Evolutionary conservation across 2,329 filamentous ascomycete genomes (phyloP), one percentile per base, ranked within the genome.

Genomic region (Drechslera avenae): DNA sequence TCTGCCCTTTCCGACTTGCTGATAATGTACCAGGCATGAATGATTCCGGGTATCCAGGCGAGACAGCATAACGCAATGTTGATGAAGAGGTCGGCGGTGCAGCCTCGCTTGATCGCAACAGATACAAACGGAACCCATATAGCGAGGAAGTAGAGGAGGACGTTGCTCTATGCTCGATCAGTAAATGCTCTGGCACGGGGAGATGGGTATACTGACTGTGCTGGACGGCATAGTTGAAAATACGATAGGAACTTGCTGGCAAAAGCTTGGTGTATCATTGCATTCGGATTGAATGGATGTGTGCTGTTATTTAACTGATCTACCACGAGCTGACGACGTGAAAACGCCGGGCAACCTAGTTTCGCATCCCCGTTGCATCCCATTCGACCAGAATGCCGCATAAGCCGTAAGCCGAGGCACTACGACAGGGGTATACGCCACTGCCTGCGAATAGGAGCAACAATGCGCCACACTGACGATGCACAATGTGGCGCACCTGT

Each of bases 51-150:
- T 8, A 68, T 59, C 63, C 68, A 73, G 9, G 73, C 75, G 5
- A 77, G 54, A 13, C 73, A 60, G 9, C 55, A 64, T 8, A 78
- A 57, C 10, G 56, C 56, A 33, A 78, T 72, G 52, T 77, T 77
- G 56, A 77, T 77, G 16, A 75, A 47, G 18, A 78, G 60, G 39
- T 77, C 74, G 5, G 64, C 67, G 19, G 64, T 64, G 46, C 74
- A 76, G 26, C 73, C 75, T 3, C 66, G 63, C 46, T 72, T 69
- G 14, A 77, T 51, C 46, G 75, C 71, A 16, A 77, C 75, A 5
- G 75, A 68, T 2, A 77, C 48, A 6, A 75, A 75, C 16, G 76
- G 76, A 1, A 77, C 10, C 46, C 61, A 67, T 32, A 71, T 59
- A 2, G 63, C 68, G 44, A 71, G 52, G 48, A 71, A 67, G 57